Percentiles rank a stretch among this genome's conserved stretches.
phyloP scores from a whole-genome alignment of 2,329 filamentous ascomycete genomes.

The Botrytis pseudocinerea region DNA sequence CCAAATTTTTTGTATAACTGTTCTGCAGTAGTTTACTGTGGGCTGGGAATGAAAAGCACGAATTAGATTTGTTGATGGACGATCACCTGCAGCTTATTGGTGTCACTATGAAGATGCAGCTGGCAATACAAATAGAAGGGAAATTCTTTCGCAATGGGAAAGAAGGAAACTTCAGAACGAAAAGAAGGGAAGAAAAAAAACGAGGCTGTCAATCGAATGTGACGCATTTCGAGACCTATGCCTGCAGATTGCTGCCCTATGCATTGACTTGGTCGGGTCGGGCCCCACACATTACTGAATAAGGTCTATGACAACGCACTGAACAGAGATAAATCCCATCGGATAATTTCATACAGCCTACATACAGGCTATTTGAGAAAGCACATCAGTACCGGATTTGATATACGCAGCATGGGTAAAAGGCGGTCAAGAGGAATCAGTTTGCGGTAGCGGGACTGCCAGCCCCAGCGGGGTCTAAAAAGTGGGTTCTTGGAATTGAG shows the following conservation, averaged over 20 bases:
- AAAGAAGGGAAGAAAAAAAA: slow-evolving; percentile 16
- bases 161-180: neutral
- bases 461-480: neutral
- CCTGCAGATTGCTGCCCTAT: slow-evolving; percentile 24
- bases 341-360: neutral
- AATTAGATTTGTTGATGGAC: slow-evolving; percentile 4
- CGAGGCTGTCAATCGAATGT: slow-evolving; percentile 22
- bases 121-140: slow-evolving; percentile 15
- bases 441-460: neutral
- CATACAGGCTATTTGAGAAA: slow-evolving; percentile 6
- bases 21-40: slow-evolving; percentile 21
- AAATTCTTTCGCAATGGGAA: neutral
- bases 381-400: neutral
- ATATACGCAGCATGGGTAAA: neutral
- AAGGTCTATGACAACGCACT: slow-evolving; percentile 22
- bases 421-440: slow-evolving; percentile 3
- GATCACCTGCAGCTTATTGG: slow-evolving; percentile 17
- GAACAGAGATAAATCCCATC: neutral
- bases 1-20: slow-evolving; percentile 15
- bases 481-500: neutral
- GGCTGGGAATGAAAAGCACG: neutral
- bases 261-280: slow-evolving; percentile 15
- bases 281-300: slow-evolving; percentile 21
- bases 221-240: slow-evolving; percentile 13
- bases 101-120: slow-evolving; percentile 21